Conservation (phyloP, 768 basidiomycete genomes). For the Termitomyces sp. region DNA sequence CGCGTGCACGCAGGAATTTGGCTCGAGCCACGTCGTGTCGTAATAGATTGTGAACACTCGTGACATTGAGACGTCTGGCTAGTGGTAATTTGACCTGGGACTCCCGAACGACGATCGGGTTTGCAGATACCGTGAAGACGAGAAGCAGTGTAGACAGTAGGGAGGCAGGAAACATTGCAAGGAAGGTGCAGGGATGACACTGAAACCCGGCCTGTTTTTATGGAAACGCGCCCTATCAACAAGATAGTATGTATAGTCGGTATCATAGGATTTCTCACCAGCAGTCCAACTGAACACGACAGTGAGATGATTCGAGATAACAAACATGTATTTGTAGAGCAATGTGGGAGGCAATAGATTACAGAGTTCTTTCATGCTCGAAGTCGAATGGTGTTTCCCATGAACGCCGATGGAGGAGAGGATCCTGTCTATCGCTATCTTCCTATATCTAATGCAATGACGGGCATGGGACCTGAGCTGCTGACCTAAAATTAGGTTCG, state of each 20-base stretch:
- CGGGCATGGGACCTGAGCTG: no score
- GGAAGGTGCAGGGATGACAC: background rate
- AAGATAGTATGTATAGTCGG: background rate
- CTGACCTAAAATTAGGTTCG: no score
- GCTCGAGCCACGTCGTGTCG: slow-evolving; percentile 48
- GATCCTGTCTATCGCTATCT: background rate
- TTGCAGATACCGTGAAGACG: slow-evolving; percentile 39
- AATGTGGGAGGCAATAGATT: slow-evolving; percentile 1
- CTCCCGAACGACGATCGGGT: slow-evolving; percentile 35
- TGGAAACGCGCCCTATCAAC: background rate
- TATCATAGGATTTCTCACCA: background rate
- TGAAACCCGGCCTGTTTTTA: background rate
- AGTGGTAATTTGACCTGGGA: slow-evolving; percentile 44
- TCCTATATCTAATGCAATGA: no score
- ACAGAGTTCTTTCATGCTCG: background rate
- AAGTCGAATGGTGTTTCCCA: background rate
- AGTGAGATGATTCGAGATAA: background rate
- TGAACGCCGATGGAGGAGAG: background rate
- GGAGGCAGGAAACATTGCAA: background rate
- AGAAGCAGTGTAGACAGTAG: slow-evolving; percentile 42
- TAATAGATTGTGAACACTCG: slow-evolving; percentile 42
- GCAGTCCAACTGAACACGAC: background rate
- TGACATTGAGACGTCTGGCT: slow-evolving; percentile 49
- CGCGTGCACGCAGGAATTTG: no score
- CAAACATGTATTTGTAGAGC: background rate